Base-by-base conservation (phyloP, 139 green algal species). In the Pleodorina starrii region DNA sequence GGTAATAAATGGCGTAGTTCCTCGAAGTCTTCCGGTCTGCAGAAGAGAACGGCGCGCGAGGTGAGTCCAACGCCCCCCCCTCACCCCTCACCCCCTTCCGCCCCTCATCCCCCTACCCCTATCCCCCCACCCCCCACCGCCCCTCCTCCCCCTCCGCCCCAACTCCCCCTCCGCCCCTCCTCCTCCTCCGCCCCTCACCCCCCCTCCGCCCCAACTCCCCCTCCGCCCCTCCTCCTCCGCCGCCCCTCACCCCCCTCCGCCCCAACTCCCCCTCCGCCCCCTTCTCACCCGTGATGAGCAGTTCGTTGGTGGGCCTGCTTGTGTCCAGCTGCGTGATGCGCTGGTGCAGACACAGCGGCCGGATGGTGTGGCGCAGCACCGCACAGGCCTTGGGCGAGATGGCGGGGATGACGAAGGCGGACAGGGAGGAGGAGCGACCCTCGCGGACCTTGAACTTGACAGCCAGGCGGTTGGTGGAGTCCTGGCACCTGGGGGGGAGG, bases 291-390 rank as follows among this genome's bases (percentile, higher is more conserved):
- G 92, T 92, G 35, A 93, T 90, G 25, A 87, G 74, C 48, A 95
- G 74, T 87, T 95, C 90, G 74, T 90, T 94, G 66, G 91, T 94
- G 50, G 93, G 93, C 4, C 88, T 29, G 48, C 6, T 84, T 23
- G 85, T 51, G 36, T 93, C 85, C 46, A 79, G 48, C 69, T 83
- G 46, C 5, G 76, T 36, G 40, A 93, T 83, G 32, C 91, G 87
- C 73, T 90, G 84, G 87, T 97, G 95, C 71, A 97, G 88, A 92
- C 94, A 96, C 32, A 97, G 91, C 11, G 94, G 92, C 75, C 90
- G 91, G 90, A 97, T 93, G 73, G 74, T 89, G 77, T 95, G 92
- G 27, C 71, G 60, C 19, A 93, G 84, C 29, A 89, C 84, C 68
- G 89, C 59, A 77, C 86, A 94, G 16, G 91, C 91, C 86, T 95